phyloP scores from a whole-genome alignment of 1,139 yeast species.

The Pichia inconspicua region DNA sequence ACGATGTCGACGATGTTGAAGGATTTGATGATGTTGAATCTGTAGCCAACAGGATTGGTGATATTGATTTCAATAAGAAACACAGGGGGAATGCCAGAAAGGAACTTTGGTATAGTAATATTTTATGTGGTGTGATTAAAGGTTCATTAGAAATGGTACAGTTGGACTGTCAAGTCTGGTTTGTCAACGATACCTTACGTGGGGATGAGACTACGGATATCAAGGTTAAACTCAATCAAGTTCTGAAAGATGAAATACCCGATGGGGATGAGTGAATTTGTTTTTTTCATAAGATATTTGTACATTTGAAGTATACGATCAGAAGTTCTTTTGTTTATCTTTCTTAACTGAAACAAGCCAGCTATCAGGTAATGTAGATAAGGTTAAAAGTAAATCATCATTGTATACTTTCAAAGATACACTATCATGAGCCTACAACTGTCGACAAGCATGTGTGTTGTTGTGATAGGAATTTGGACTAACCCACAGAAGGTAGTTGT shows the following conservation, averaged over 20 bases:
- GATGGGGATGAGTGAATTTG: conserved; percentile 76
- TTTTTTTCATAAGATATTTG: background rate
- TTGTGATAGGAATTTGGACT: background rate
- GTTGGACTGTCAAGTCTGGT: conserved; percentile 76
- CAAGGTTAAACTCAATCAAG: conserved; percentile 59
- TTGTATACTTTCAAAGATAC: background rate
- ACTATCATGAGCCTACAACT: background rate
- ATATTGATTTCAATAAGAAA: background rate
- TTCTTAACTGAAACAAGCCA: conserved; percentile 12
- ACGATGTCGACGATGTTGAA: conserved; percentile 30
- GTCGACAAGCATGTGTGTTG: background rate
- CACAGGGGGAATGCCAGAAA: conserved; percentile 46
- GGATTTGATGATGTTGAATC: conserved; percentile 1
- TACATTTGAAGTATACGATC: background rate
- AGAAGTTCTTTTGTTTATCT: conserved; percentile 7
- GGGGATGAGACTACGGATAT: conserved; percentile 83
- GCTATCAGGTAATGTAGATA: conserved; percentile 31
- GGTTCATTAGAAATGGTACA: conserved; percentile 97
- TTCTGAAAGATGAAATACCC: conserved; percentile 89
- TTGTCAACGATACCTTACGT: conserved; percentile 70
- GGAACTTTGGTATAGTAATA: conserved; percentile 88
- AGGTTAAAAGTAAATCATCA: conserved; percentile 24
- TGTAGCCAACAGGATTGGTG: background rate
- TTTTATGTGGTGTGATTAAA: conserved; percentile 79
- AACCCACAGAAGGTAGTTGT: too few species aligned